Base-by-base conservation (phyloP, 2,329 filamentous ascomycete genomes). In the Penicillium sp. region DNA sequence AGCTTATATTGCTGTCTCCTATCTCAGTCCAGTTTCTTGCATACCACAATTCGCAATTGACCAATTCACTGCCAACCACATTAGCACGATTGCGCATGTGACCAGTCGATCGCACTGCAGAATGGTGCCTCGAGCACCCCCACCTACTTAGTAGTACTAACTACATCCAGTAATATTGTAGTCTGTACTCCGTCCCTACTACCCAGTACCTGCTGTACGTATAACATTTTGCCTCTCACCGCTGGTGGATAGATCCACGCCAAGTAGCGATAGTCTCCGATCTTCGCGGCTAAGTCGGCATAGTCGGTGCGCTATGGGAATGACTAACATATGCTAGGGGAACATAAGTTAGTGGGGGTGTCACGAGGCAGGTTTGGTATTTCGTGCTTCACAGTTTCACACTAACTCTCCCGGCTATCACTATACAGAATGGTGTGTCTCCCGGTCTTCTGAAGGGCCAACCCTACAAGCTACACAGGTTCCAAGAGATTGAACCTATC, bases 271-370 rank as follows among this genome's bases (percentile, higher is more conserved):
- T 62, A 59, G 63, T 58, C 45, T 57, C 57, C 51, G 65, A 68
- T 67, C 65, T 52, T 45, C 64, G 62, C 67, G 66, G 66, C 57
- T 68, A 68, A 58, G 58, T 60, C 65, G 65, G 67, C 60, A 66
- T 67, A 59, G 54, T 58, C 58, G 55, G 51, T 58, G 55, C 58
- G 59, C 55, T 64, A 66, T 35, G 43, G 48, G 35, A 25, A 25
- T 25, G 25, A 25, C 25, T 25, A 25, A 25, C 25, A 25, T 25
- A 25, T 25, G 25, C 25, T 25, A 25, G 20, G 20, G 20, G 20
- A 2, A 20, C 20, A 20, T 20, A 20, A 20, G 1, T 45, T n/a
- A 15, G 34, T 47, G 35, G 55, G 56, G 48, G 39, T 31, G 47
- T 49, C 43, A 47, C 43, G 52, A 39, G 37, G 17, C 17, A 6